A percentile compares a stretch with the other conserved stretches of the same genome.
Conservation (phyloP, 371 early-diverging fungal genomes). For the Blastocladiella emersonii region DNA sequence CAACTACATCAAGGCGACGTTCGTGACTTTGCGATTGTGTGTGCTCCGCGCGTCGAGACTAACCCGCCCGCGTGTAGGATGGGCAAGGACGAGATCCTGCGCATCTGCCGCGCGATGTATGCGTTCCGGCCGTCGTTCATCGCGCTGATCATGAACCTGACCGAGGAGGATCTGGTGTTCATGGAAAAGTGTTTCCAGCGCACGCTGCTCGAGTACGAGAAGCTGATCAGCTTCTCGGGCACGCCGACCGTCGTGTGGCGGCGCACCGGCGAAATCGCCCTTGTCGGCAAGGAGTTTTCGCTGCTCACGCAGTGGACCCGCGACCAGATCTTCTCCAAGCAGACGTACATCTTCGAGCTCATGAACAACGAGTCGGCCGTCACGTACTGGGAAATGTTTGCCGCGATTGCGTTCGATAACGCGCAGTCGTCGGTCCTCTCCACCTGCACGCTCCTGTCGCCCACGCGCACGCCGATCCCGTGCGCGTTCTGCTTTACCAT, state of each 20-base stretch:
- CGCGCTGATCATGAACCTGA: constrained; percentile 74
- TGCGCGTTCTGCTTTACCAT: constrained; percentile 85
- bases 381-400: constrained; percentile 83
- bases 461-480: constrained; percentile 47
- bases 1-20: constrained; percentile 59
- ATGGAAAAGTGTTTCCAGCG: constrained; percentile 86
- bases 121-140: constrained; percentile 79
- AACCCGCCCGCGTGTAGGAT: constrained; percentile 32
- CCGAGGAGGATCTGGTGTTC: constrained; percentile 78
- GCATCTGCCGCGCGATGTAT: constrained; percentile 72
- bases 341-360: constrained; percentile 68
- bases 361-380: constrained; percentile 81
- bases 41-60: constrained; percentile 1
- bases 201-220: constrained; percentile 77
- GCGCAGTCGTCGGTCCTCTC: constrained; percentile 65
- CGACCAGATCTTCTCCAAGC: constrained; percentile 49
- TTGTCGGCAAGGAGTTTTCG: constrained; percentile 84
- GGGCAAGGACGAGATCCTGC: constrained; percentile 66
- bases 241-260: constrained; percentile 94
- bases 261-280: constrained; percentile 74
- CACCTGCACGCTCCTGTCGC: constrained; percentile 53
- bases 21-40: constrained; percentile 11
- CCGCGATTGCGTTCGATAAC: constrained; percentile 77
- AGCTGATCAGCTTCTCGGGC: constrained; percentile 75
- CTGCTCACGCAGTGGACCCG: constrained; percentile 72